These are phyloP conservation scores for Aegilops bicornis DNA, from an alignment of 176 grass and related monocot genomes.

Conservation along the genomic window DNA sequence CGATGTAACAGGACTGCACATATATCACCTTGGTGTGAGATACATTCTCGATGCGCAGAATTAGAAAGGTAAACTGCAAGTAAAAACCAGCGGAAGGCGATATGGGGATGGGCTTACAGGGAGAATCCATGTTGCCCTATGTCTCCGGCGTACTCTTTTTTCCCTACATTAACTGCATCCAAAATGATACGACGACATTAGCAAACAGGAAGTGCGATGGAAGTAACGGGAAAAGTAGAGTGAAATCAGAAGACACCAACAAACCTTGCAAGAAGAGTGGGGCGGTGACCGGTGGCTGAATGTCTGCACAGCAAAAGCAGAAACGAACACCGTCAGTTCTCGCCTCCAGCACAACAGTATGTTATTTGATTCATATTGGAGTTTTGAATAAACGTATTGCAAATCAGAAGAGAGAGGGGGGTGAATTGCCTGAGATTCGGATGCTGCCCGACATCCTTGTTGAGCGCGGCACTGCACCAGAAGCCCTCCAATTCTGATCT, in stretches of 20 bases:
- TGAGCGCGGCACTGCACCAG: conserved; percentile 13
- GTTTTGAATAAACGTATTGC: not conserved
- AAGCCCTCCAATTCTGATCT: conserved; percentile 36
- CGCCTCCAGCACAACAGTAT: not conserved
- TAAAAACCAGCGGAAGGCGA: not conserved
- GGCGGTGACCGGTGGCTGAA: not conserved
- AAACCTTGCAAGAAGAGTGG: conserved; percentile 49
- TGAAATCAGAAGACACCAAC: not conserved
- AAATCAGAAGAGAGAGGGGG: not conserved
- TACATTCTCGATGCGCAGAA: not conserved
- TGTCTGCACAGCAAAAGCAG: not conserved
- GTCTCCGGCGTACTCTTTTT: conserved; percentile 37
- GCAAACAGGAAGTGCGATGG: not conserved
- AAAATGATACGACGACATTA: not conserved
- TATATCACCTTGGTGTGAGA: conserved; percentile 7
- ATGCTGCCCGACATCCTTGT: conserved; percentile 52
- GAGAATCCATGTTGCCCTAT: conserved; percentile 36
- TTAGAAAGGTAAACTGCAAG: not conserved
- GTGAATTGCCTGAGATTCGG: conserved; percentile 28
- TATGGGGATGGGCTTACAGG: conserved; percentile 34
- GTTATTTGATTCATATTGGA: not conserved
- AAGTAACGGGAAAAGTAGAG: not conserved
- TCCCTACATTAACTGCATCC: conserved; percentile 33
- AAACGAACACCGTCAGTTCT: too few relatives aligned
- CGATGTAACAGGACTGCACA: conserved; percentile 46